These are phyloP conservation scores for Graphilbum sp. DNA, from an alignment of 2,329 filamentous ascomycete species.

Conservation along the genomic window DNA sequence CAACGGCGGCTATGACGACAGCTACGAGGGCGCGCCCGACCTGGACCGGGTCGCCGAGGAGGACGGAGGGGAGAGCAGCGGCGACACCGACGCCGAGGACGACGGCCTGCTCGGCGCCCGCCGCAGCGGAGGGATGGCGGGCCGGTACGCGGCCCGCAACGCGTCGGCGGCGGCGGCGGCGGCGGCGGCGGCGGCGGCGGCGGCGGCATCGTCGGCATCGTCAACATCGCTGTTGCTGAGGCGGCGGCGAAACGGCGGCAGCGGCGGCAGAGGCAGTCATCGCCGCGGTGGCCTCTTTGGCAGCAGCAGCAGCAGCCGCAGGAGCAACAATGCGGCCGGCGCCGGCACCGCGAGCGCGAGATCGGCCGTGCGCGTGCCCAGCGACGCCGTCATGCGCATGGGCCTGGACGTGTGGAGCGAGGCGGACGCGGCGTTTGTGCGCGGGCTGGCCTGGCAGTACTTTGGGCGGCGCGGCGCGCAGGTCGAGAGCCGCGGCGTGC, in stretches of 20 bases:
- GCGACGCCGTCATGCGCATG: slow-evolving; percentile 51
- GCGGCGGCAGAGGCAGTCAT: neutral
- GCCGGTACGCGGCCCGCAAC: too few relatives aligned
- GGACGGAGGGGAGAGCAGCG: slow-evolving; percentile 1
- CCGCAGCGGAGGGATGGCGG: too few relatives aligned
- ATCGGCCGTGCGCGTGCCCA: slow-evolving; percentile 38
- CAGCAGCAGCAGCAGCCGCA: too few relatives aligned
- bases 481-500: slow-evolving; percentile 52
- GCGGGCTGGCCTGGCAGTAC: slow-evolving; percentile 44
- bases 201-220: slow-evolving; percentile 2
- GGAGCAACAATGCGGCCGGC: neutral
- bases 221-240: neutral
- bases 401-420: slow-evolving; percentile 66
- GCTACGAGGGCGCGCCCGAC: neutral
- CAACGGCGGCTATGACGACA: slow-evolving; percentile 1
- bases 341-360: slow-evolving; percentile 6
- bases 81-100: neutral
- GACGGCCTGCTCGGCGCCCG: slow-evolving; percentile 4
- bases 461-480: slow-evolving; percentile 42
- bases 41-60: too few relatives aligned
- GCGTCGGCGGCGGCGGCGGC: too few relatives aligned
- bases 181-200: too few relatives aligned
- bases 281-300: too few relatives aligned
- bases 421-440: slow-evolving; percentile 51
- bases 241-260: slow-evolving; percentile 1